phyloP scores from a whole-genome alignment of 345 rosid genomes.

The Excoecaria cochinchinensis region DNA sequence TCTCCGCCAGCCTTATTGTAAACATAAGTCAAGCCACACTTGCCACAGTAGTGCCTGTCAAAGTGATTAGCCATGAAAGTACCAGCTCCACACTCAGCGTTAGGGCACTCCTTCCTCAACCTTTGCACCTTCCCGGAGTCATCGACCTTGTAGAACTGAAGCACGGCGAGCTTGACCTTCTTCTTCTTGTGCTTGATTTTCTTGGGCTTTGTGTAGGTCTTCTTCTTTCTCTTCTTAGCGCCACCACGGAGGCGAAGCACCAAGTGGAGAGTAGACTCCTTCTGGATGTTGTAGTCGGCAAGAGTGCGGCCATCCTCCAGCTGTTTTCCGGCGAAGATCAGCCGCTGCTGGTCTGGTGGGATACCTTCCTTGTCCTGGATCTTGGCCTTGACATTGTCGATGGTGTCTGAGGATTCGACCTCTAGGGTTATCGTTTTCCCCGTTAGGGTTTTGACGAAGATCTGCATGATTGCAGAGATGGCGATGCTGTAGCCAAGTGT shows the following conservation, averaged over 20 bases:
- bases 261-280: conserved; percentile 34
- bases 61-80: conserved; percentile 37
- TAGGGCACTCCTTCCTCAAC: conserved; percentile 35
- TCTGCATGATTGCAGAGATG: conserved; percentile 22
- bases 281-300: conserved; percentile 38
- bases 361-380: conserved; percentile 39
- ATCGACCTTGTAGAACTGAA: conserved; percentile 35
- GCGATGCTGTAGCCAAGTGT: not conserved
- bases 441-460: conserved; percentile 37
- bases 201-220: conserved; percentile 36
- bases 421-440: conserved; percentile 37
- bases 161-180: conserved; percentile 37
- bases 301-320: conserved; percentile 36
- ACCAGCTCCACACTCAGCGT: conserved; percentile 30
- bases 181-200: conserved; percentile 37
- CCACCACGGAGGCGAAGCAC: conserved; percentile 36
- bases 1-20: conserved; percentile 31
- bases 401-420: conserved; percentile 34
- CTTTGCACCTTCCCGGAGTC: conserved; percentile 32
- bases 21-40: conserved; percentile 34
- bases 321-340: conserved; percentile 38
- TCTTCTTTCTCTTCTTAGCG: conserved; percentile 38
- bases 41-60: conserved; percentile 36
- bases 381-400: conserved; percentile 36
- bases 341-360: conserved; percentile 34